Evolutionary conservation across 2,329 filamentous ascomycete species (phyloP).

Genomic region (Trichoderma sp.): DNA sequence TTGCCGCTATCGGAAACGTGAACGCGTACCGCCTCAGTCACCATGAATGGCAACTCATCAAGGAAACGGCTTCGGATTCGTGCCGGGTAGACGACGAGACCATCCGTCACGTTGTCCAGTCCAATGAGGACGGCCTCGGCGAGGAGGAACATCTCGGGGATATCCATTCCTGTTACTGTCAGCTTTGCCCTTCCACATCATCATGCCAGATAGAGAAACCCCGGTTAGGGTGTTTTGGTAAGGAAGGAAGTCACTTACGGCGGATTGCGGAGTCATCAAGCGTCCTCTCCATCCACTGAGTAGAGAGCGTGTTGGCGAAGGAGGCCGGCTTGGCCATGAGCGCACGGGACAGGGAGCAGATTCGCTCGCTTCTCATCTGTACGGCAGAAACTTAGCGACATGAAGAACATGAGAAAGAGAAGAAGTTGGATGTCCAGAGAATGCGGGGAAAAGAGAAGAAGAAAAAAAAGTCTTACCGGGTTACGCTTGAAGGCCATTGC

Average conservation of each 20-base stretch:
- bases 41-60: slow-evolving; percentile 81
- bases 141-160: slow-evolving; percentile 65
- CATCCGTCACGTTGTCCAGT: slow-evolving; percentile 67
- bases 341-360: slow-evolving; percentile 7
- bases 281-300: slow-evolving; percentile 63
- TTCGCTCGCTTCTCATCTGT: slow-evolving; percentile 16
- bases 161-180: neutral
- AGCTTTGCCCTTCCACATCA: too few species aligned
- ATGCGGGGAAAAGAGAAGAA: neutral
- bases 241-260: neutral
- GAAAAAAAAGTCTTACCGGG: neutral
- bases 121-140: slow-evolving; percentile 69
- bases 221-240: neutral
- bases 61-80: slow-evolving; percentile 68
- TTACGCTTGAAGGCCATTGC: slow-evolving; percentile 11
- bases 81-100: slow-evolving; percentile 77
- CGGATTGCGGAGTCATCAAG: slow-evolving; percentile 70
- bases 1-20: neutral
- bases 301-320: slow-evolving; percentile 18
- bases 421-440: too few species aligned
- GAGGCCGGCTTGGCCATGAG: slow-evolving; percentile 15
- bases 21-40: slow-evolving; percentile 48
- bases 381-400: neutral
- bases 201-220: neutral
- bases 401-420: neutral